Percentiles rank a stretch among this genome's conserved stretches.
Conservation (phyloP, 1,284 basidiomycete species). For the Sphaerobolus stellatus region DNA sequence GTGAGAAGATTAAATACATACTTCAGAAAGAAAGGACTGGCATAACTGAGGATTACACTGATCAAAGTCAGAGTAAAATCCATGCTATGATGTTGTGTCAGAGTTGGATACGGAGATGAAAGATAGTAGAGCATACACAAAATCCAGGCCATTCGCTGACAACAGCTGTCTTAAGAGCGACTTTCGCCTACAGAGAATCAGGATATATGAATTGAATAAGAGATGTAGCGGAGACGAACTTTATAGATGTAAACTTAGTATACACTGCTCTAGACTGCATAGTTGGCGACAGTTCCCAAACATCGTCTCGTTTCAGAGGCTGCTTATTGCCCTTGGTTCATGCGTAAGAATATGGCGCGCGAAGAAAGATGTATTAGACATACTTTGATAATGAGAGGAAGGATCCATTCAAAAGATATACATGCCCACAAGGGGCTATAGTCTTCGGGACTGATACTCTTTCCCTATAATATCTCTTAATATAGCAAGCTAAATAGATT, state of each 20-base stretch:
- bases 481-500: background rate
- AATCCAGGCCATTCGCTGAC: constrained; percentile 69
- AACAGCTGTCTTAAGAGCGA: constrained; percentile 65
- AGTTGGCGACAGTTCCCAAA: constrained; percentile 70
- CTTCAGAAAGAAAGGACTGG: constrained; percentile 68
- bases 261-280: constrained; percentile 68
- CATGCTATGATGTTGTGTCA: constrained; percentile 32
- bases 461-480: constrained; percentile 47
- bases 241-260: constrained; percentile 51
- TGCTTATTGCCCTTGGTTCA: constrained; percentile 49
- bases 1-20: constrained; percentile 23
- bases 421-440: constrained; percentile 73
- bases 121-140: constrained; percentile 44
- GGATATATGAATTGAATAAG: background rate
- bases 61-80: constrained; percentile 66
- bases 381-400: constrained; percentile 59
- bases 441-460: constrained; percentile 67
- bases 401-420: constrained; percentile 79
- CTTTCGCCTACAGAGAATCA: constrained; percentile 30
- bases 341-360: background rate
- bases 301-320: constrained; percentile 67
- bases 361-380: background rate
- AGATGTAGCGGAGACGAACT: constrained; percentile 17
- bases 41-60: constrained; percentile 69
- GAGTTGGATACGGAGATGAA: background rate